phyloP scores from a whole-genome alignment of 352 stramenopile genomes.

The Phytopythium mirpurense region DNA sequence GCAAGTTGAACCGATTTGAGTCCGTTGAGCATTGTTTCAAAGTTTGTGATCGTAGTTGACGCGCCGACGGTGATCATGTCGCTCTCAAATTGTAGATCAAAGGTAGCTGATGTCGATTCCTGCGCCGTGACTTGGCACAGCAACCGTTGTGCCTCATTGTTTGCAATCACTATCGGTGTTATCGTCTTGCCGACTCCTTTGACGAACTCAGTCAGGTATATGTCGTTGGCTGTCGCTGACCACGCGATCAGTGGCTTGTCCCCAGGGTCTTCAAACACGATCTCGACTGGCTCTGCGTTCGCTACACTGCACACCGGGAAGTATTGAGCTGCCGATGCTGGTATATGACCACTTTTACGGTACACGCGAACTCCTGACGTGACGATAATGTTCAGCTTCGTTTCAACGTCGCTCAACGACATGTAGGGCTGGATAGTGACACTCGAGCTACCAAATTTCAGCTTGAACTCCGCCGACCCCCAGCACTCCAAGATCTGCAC shows the following conservation, averaged over 20 bases:
- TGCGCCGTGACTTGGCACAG: slow-evolving; percentile 39
- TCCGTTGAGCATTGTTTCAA: slow-evolving; percentile 48
- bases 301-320: slow-evolving; percentile 56
- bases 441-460: slow-evolving; percentile 24
- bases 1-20: slow-evolving; percentile 26
- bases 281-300: slow-evolving; percentile 27
- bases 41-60: slow-evolving; percentile 21
- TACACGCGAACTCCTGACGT: slow-evolving; percentile 43
- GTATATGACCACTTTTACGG: slow-evolving; percentile 14
- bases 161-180: slow-evolving; percentile 38
- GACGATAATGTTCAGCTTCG: slow-evolving; percentile 47
- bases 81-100: slow-evolving; percentile 47
- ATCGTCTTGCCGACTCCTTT: slow-evolving; percentile 35
- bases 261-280: slow-evolving; percentile 57
- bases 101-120: slow-evolving; percentile 21
- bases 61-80: slow-evolving; percentile 30
- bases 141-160: slow-evolving; percentile 53
- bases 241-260: slow-evolving; percentile 50
- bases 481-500: slow-evolving; percentile 58
- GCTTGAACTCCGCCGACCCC: slow-evolving; percentile 36
- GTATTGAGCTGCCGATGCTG: slow-evolving; percentile 23
- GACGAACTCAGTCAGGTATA: slow-evolving; percentile 53
- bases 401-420: slow-evolving; percentile 45
- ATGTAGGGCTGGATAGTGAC: slow-evolving; percentile 28
- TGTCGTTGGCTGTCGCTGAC: slow-evolving; percentile 46